Evolutionary conservation across 2,329 filamentous ascomycete species (phyloP), one percentile per base, ranked within the genome.

Genomic region (Davidsoniella virescens): DNA sequence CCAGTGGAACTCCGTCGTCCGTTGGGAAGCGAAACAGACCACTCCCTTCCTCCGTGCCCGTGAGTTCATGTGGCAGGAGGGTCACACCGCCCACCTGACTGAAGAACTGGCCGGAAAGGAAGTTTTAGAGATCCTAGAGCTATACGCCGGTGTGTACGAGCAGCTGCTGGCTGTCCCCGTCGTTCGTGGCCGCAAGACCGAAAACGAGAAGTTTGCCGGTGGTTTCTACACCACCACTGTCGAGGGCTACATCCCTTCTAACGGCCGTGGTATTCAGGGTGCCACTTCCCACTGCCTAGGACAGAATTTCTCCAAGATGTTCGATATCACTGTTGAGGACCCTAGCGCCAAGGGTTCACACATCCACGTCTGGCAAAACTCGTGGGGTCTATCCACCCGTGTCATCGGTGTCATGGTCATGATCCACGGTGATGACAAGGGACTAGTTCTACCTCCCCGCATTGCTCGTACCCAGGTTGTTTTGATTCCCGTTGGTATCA

Each of bases 241-340:
- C 44, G 92, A 98, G 68, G 92, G 87, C 33, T 98, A 94, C 65
- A 95, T 98, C 57, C 88, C 92, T 36, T 80, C 87, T 55, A 96
- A 93, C 56, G 92, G 92, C 20, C 84, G 92, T 63, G 92, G 92
- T 64, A 96, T 98, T 54, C 92, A 98, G 69, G 92, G 88, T 57
- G 92, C 80, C 49, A 98, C 92, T 39, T 94, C 87, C 48, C 92
- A 98, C 70, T 87, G 81, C 59, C 74, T 98, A 7, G 92, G 92
- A 49, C 92, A 98, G 68, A 95, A 98, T 70, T 98, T 98, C 69
- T 88, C 83, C 65, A 95, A 93, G 69, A 98, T 98, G 88, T 98
- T 96, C 64, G 84, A 92, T 65, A 96, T 98, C 64, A 94, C 84
- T 0, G 87, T 98, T 26, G 90, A 98, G 65, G 88, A 98, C 62